A percentile compares a stretch with the other conserved stretches of the same genome.
phyloP scores from a whole-genome alignment of 2,329 filamentous ascomycete genomes.

The Alternaria ventricosa region DNA sequence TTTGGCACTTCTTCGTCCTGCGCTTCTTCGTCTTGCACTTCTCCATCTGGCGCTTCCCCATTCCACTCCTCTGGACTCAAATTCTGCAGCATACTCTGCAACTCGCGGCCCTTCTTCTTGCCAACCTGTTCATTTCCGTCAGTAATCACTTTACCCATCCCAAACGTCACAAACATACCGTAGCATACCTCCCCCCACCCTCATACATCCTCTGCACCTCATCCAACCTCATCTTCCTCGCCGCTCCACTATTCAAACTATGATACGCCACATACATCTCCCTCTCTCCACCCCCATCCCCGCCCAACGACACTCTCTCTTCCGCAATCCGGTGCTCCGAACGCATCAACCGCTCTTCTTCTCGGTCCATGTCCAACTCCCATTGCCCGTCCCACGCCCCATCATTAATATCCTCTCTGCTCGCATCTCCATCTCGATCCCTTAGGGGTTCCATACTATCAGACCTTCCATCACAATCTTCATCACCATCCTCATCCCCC shows the following conservation, averaged over 20 bases:
- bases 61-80: neutral
- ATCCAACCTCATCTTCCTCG: neutral
- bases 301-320: neutral
- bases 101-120: neutral
- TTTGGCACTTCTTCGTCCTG: neutral
- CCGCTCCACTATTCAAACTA: neutral
- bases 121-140: neutral
- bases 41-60: neutral
- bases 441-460: conserved; percentile 5
- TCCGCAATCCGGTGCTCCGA: neutral
- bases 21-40: neutral
- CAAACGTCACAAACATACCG: neutral
- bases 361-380: neutral
- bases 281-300: neutral
- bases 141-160: neutral
- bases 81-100: neutral
- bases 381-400: neutral
- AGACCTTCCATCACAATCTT: neutral
- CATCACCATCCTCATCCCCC: neutral
- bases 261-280: conserved; percentile 1
- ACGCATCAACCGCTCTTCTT: neutral
- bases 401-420: neutral
- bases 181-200: conserved; percentile 1
- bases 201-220: neutral
- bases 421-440: neutral